Evolutionary conservation across 179 eudicot species (phyloP).

Genomic region (Spergularia azorica): DNA sequence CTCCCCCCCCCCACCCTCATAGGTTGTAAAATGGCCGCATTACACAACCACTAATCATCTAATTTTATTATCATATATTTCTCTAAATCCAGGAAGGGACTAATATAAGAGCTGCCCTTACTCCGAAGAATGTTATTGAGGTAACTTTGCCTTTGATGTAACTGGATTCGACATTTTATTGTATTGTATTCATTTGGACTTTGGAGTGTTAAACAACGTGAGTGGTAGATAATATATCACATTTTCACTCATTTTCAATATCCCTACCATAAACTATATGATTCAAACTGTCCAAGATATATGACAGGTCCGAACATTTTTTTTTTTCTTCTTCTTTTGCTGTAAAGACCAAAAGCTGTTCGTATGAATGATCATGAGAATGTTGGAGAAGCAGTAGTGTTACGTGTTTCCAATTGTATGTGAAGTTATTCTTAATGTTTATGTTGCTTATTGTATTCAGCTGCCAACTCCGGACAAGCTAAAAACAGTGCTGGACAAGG

Average conservation of each 20-base stretch:
- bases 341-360: no score
- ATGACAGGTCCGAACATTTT: no score
- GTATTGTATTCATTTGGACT: not conserved
- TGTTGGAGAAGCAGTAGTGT: not conserved
- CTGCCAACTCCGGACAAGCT: slow-evolving; percentile 80
- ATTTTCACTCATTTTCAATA: not conserved
- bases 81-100: slow-evolving; percentile 63
- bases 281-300: no score
- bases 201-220: not conserved
- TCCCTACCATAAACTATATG: not conserved
- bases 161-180: not conserved
- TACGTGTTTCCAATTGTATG: not conserved
- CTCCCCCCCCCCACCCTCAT: not conserved
- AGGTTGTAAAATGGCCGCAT: not conserved
- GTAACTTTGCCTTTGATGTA: slow-evolving; percentile 33
- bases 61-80: slow-evolving; percentile 17
- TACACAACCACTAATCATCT: not conserved
- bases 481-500: slow-evolving; percentile 89
- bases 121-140: slow-evolving; percentile 70
- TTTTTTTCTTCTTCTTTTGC: no score
- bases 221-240: not conserved
- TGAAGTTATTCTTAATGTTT: not conserved
- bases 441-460: slow-evolving; percentile 36
- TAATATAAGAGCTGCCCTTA: slow-evolving; percentile 69
- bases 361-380: not conserved